Conservation (phyloP, 148 eudicot species). For the Pouteria glomerata region DNA sequence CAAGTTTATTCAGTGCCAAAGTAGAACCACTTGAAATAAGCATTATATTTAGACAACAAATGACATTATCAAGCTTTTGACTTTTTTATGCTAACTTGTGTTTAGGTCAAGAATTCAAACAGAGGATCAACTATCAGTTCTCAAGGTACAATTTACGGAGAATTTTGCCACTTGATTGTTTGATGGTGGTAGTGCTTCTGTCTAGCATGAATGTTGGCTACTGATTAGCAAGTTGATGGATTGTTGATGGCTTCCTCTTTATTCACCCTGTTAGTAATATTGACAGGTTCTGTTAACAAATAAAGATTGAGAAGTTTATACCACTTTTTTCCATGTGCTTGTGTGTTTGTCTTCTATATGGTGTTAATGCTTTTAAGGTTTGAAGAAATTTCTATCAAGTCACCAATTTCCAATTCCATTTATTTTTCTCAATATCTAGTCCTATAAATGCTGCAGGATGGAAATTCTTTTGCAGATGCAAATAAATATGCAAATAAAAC, state of each 20-base stretch:
- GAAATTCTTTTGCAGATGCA: slow-evolving; percentile 27
- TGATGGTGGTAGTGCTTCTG: neutral
- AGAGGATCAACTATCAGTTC: slow-evolving; percentile 22
- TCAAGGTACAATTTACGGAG: slow-evolving; percentile 15
- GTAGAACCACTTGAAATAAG: neutral
- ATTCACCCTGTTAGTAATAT: neutral
- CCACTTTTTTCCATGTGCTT: neutral
- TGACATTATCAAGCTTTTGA: neutral
- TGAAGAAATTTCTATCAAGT: neutral
- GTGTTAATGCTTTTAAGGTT: neutral
- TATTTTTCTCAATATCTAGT: neutral
- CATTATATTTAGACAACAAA: neutral
- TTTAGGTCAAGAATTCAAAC: slow-evolving; percentile 46
- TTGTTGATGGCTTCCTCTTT: neutral
- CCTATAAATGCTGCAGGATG: slow-evolving; percentile 37
- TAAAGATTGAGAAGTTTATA: neutral
- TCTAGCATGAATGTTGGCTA: slow-evolving; percentile 1
- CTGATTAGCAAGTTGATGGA: slow-evolving; percentile 30
- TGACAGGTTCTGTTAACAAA: neutral
- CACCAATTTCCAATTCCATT: neutral
- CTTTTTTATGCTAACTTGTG: slow-evolving; percentile 8
- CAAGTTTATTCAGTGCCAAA: neutral
- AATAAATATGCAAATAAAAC: slow-evolving; percentile 50
- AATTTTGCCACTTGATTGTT: neutral
- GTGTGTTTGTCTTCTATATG: neutral